phyloP scores from a whole-genome alignment of 164 flowering plant species.

The Sedum album region DNA sequence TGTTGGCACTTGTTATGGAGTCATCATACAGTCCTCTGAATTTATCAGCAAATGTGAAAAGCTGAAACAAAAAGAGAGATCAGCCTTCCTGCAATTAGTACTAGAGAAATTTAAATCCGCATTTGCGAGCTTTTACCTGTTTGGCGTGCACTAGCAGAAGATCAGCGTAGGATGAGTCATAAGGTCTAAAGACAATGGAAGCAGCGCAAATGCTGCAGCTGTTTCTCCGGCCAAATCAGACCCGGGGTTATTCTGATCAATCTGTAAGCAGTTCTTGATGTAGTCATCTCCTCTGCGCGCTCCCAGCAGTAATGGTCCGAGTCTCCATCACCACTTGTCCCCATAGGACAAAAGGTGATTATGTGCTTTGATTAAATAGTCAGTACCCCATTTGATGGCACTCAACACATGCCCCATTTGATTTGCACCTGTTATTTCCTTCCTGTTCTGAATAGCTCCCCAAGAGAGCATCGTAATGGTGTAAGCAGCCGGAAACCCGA shows the following conservation, averaged over 20 bases:
- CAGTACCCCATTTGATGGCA: constrained; percentile 33
- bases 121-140: constrained; percentile 25
- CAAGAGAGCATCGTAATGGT: constrained; percentile 68
- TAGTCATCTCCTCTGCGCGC: constrained; percentile 77
- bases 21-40: constrained; percentile 65
- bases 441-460: constrained; percentile 53
- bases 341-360: constrained; percentile 55
- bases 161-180: constrained; percentile 47
- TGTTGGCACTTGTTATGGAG: constrained; percentile 37
- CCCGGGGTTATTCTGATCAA: constrained; percentile 53
- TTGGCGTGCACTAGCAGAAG: constrained; percentile 48
- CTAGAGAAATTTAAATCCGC: not conserved
- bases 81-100: not conserved
- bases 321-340: constrained; percentile 72
- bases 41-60: constrained; percentile 65
- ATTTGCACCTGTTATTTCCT: constrained; percentile 30
- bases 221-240: constrained; percentile 95
- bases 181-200: constrained; percentile 54
- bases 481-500: constrained; percentile 80
- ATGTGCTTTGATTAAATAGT: constrained; percentile 73
- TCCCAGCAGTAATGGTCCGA: constrained; percentile 83
- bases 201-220: constrained; percentile 94
- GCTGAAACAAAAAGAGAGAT: constrained; percentile 30
- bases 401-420: constrained; percentile 40
- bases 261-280: constrained; percentile 55